Base-by-base conservation (phyloP, 495 filamentous ascomycete species). In the Wilcoxina mikolae region DNA sequence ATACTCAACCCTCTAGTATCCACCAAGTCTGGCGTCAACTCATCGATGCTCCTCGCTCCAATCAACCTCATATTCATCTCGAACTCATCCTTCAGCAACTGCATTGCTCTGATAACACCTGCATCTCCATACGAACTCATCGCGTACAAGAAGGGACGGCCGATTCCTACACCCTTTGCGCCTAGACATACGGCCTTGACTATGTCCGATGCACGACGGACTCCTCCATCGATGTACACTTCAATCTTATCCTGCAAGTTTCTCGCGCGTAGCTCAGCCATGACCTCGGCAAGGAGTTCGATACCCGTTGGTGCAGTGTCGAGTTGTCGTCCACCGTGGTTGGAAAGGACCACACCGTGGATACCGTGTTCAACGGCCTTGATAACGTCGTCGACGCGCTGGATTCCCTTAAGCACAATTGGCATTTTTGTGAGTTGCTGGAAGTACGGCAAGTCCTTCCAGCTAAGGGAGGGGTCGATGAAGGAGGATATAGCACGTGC, bases 31-130 rank as follows among this genome's bases (percentile, higher is more conserved):
- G 87, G 81, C 54, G 81, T 86, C 50, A 98, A 69, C 51, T 98
- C 81, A 31, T 77, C 81, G 22, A 98, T 66, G 35, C 64, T 78
- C 0, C 73, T 75, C 26, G 79, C 83, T 12, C 91, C 91, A 60
- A 96, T 87, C 58, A 98, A 72, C 7, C 93, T 78, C 91, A 98
- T 96, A 61, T 85, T 85, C 90, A 96, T 95, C 74, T 90, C 89
- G 81, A 98, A 87, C 76, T 98, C 91, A 66, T 96, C 91, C 73
- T 86, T 93, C 56, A 98, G 77, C 58, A 98, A 73, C 71, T 90
- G 84, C 82, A 95, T 95, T 20, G 90, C 91, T 15, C 87, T 76
- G 58, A 91, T 81, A 24, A 95, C 90, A 56, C 91, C 91, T 2
- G 80, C 74, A 51, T 86, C 71, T 0, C 91, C 91, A 67, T 98